These are phyloP conservation scores for Cyclostephanos tholiformis DNA, from an alignment of 108 stramenopile genomes.

Conservation along the genomic window DNA sequence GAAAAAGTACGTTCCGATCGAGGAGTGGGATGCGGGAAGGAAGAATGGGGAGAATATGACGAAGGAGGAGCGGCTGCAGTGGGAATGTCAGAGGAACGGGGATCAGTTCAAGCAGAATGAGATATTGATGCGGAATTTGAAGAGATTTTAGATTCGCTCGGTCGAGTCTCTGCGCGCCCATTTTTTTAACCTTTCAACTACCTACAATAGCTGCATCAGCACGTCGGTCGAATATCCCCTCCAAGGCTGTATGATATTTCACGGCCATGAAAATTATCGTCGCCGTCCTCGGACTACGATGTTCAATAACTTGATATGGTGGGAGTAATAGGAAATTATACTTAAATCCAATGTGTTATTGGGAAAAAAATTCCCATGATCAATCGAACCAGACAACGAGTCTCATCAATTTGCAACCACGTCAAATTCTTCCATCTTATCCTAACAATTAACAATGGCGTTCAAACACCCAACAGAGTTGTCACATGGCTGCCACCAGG, in stretches of 20 bases:
- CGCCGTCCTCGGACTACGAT: too few relatives aligned
- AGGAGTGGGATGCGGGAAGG: constrained; percentile 77
- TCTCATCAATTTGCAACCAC: neutral
- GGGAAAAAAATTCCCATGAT: too few relatives aligned
- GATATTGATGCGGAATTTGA: constrained; percentile 64
- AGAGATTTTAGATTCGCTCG: constrained; percentile 60
- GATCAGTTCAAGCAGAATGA: constrained; percentile 78
- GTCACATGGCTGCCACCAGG: constrained; percentile 52
- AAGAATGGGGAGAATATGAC: constrained; percentile 50
- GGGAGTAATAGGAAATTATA: too few relatives aligned
- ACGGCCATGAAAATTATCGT: too few relatives aligned
- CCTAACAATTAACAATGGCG: neutral
- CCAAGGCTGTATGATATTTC: too few relatives aligned
- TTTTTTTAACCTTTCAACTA: too few relatives aligned
- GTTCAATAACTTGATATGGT: too few relatives aligned
- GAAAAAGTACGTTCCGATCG: constrained; percentile 66
- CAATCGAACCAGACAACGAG: too few relatives aligned
- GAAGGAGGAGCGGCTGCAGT: constrained; percentile 75
- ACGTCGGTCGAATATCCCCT: too few relatives aligned
- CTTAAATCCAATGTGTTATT: too few relatives aligned
- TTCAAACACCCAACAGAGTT: constrained; percentile 8
- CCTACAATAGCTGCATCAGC: too few relatives aligned
- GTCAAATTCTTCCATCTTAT: neutral
- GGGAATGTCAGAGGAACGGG: constrained; percentile 72
- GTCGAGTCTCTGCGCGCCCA: too few relatives aligned